These are phyloP conservation scores for Rhizophora mangle DNA, from an alignment of 345 rosid genomes.

Conservation along the genomic window DNA sequence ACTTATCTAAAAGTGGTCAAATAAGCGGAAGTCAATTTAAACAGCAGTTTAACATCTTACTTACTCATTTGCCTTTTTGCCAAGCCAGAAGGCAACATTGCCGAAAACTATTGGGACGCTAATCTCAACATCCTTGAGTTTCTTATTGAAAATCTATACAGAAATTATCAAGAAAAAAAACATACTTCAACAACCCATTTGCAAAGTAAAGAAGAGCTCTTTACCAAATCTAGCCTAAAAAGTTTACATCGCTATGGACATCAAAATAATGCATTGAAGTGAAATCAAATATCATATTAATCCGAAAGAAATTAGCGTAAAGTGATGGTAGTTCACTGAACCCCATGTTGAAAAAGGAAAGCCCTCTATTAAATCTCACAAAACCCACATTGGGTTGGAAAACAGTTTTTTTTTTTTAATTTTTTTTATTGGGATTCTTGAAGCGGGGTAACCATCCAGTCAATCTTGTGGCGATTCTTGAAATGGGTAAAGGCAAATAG, in stretches of 20 bases:
- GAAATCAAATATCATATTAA: background rate
- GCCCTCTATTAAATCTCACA: no score
- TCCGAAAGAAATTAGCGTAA: background rate
- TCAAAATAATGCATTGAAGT: background rate
- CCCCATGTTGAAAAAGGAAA: no score
- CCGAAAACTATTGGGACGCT: conserved; percentile 74
- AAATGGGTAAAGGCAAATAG: no score
- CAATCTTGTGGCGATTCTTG: no score
- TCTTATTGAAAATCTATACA: conserved; percentile 44
- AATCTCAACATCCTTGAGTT: conserved; percentile 68
- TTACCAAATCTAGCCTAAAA: background rate
- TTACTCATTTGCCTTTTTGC: conserved; percentile 82
- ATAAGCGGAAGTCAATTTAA: background rate
- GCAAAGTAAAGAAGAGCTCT: conserved; percentile 3
- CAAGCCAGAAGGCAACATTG: conserved; percentile 73
- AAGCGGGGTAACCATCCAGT: no score
- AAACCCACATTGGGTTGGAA: no score
- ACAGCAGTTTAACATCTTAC: conserved; percentile 20
- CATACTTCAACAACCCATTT: background rate
- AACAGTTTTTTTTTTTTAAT: no score
- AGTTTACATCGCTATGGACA: background rate
- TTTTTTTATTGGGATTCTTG: no score
- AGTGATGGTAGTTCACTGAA: background rate
- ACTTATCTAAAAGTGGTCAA: background rate
- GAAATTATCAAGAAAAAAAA: background rate